These are phyloP conservation scores for Craspedostauros australis DNA, from an alignment of 108 stramenopile species.

Conservation along the genomic window DNA sequence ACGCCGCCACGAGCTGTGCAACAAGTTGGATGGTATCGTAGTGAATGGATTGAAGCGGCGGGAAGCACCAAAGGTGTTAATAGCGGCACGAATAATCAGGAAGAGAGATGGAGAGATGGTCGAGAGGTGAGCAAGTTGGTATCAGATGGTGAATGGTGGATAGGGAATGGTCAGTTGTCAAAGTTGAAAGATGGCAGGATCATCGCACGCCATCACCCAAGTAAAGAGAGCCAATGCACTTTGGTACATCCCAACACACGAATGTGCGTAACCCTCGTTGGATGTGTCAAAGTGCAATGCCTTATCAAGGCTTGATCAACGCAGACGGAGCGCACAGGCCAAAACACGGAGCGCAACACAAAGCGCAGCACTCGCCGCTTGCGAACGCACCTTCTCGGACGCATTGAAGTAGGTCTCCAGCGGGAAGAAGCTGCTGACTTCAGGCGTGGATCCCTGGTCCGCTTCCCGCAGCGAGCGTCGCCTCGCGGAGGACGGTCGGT, in stretches of 20 bases:
- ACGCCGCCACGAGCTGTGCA: conserved; percentile 15
- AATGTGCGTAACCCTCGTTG: no score
- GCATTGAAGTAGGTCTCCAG: conserved; percentile 69
- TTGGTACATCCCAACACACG: no score
- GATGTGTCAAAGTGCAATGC: not conserved
- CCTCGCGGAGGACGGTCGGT: conserved; percentile 18
- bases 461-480: conserved; percentile 23
- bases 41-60: conserved; percentile 5
- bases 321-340: no score
- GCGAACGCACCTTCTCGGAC: conserved; percentile 51
- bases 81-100: not conserved
- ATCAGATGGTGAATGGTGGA: no score
- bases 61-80: conserved; percentile 21
- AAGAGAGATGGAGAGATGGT: not conserved
- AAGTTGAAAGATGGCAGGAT: no score
- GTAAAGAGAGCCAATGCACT: no score
- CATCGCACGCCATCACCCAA: no score
- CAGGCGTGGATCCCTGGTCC: conserved; percentile 14
- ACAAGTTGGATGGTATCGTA: not conserved
- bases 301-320: not conserved
- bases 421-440: conserved; percentile 66
- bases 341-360: not conserved
- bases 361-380: not conserved
- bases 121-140: not conserved
- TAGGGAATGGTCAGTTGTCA: no score